Conservation (phyloP, 768 basidiomycete species). For the Hericium erinaceus region DNA sequence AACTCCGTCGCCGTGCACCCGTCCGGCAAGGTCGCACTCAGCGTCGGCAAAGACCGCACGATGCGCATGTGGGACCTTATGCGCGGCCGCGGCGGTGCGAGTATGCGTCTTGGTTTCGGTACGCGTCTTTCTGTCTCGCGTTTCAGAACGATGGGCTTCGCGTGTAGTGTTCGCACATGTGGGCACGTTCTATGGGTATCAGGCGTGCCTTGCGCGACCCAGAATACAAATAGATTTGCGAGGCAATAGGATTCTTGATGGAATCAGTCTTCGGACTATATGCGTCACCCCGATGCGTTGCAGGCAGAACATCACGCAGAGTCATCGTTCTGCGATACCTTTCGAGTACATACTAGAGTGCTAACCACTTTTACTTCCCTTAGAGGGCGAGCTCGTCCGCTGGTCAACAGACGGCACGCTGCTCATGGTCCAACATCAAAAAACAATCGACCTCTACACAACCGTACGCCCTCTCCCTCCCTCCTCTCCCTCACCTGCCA, state of each 20-base stretch:
- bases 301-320: no score
- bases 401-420: slow-evolving; percentile 74
- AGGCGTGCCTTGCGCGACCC: no score
- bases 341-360: no score
- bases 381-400: slow-evolving; percentile 88
- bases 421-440: slow-evolving; percentile 73
- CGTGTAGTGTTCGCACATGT: no score
- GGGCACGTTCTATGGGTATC: no score
- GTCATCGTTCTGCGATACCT: no score
- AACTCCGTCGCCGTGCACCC: slow-evolving; percentile 90
- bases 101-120: slow-evolving; percentile 87
- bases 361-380: not conserved
- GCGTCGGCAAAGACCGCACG: slow-evolving; percentile 83
- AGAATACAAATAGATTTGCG: no score
- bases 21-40: slow-evolving; percentile 83
- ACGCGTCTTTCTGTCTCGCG: slow-evolving; percentile 11
- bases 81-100: slow-evolving; percentile 84
- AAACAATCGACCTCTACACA: slow-evolving; percentile 73
- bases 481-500: not conserved
- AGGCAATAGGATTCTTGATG: no score
- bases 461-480: slow-evolving; percentile 39
- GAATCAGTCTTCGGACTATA: no score
- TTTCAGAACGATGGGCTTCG: no score
- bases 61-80: slow-evolving; percentile 99
- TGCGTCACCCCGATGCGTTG: no score